Conservation (phyloP, 345 rosid genomes). For the Aegle marmelos region DNA sequence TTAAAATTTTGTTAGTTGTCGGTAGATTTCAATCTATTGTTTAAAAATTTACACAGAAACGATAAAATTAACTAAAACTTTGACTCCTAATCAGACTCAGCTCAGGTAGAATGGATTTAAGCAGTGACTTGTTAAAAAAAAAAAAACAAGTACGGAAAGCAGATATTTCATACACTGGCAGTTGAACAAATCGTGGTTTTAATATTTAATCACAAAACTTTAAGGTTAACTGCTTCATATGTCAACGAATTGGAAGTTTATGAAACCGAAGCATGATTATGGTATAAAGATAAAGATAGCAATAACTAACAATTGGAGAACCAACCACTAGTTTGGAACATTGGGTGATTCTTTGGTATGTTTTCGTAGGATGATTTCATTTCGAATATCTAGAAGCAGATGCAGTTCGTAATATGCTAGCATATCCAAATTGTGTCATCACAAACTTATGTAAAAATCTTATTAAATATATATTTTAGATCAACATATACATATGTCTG, state of each 20-base stretch:
- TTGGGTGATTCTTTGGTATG: too few species aligned
- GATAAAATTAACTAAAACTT: background rate
- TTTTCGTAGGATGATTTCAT: too few species aligned
- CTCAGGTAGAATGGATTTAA: too few species aligned
- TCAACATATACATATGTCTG: too few species aligned
- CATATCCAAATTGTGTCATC: background rate
- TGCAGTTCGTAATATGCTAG: too few species aligned
- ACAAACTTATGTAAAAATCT: too few species aligned
- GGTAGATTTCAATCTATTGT: background rate
- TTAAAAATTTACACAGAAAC: background rate
- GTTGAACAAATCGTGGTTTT: slow-evolving; percentile 31
- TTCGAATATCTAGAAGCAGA: too few species aligned
- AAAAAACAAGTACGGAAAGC: background rate
- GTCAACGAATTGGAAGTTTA: background rate
- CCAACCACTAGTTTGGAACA: too few species aligned
- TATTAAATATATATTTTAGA: too few species aligned
- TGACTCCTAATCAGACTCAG: background rate
- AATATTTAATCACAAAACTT: slow-evolving; percentile 5
- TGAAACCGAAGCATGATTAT: background rate
- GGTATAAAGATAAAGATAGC: background rate
- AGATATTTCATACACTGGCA: slow-evolving; percentile 12
- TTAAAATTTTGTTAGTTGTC: background rate
- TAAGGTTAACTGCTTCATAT: slow-evolving; percentile 11
- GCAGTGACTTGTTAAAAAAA: background rate
- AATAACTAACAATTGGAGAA: too few species aligned